Conservation (phyloP, 2,329 filamentous ascomycete species). For the Arthrobotrys conoides region DNA sequence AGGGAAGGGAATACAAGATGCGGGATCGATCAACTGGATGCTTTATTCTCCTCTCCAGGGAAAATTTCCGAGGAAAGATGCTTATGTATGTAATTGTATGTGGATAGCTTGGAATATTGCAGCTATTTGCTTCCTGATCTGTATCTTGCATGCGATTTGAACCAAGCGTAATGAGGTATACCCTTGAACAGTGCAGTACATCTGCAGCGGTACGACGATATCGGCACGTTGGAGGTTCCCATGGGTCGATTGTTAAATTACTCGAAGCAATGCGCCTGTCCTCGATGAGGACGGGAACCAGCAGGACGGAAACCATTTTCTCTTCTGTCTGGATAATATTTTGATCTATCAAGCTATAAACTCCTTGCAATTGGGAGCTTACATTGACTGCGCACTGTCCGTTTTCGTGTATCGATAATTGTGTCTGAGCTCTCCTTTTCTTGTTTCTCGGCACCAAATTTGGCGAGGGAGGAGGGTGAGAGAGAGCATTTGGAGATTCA, state of each 20-base stretch:
- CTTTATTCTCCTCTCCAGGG: conserved; percentile 7
- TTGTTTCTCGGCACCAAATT: conserved; percentile 47
- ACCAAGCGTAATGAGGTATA: conserved; percentile 24
- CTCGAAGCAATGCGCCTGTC: conserved; percentile 13
- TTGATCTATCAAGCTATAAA: background rate
- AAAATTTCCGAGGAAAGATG: conserved; percentile 15
- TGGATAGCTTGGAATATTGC: conserved; percentile 14
- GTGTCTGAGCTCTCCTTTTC: conserved; percentile 56
- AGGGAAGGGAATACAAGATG: background rate
- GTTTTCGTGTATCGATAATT: conserved; percentile 44
- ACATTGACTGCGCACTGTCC: background rate
- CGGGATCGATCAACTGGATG: conserved; percentile 8
- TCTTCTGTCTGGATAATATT: background rate
- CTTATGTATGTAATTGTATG: background rate
- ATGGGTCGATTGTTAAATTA: conserved; percentile 23
- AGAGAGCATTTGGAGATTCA: conserved; percentile 13
- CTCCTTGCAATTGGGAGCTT: conserved; percentile 12
- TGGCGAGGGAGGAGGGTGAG: conserved; percentile 36
- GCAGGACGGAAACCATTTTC: conserved; percentile 3
- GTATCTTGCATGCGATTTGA: conserved; percentile 54
- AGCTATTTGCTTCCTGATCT: conserved; percentile 43
- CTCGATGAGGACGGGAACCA: background rate
- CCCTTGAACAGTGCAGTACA: conserved; percentile 21
- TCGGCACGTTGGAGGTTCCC: conserved; percentile 22
- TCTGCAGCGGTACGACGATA: conserved; percentile 33